A percentile compares a stretch with the other conserved stretches of the same genome.
Conservation (phyloP, 2,329 filamentous ascomycete genomes). For the Fusarium stilboides region DNA sequence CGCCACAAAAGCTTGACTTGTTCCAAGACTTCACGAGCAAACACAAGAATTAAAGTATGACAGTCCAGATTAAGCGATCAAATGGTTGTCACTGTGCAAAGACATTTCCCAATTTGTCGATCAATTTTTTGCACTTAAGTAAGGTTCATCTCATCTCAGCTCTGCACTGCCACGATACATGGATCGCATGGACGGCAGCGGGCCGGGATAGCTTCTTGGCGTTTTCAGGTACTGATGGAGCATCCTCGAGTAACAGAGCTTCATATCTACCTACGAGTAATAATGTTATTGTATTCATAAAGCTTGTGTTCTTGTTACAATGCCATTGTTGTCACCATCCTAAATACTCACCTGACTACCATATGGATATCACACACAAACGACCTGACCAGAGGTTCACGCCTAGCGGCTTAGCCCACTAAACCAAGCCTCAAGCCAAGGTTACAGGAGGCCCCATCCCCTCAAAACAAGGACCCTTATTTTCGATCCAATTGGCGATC, state of each 20-base stretch:
- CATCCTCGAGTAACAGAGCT: neutral
- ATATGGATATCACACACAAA: neutral
- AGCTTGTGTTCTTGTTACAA: too few relatives aligned
- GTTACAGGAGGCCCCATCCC: slow-evolving; percentile 22
- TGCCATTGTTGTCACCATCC: neutral
- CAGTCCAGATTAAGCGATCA: neutral
- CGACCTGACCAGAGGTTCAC: neutral
- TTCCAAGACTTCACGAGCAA: neutral
- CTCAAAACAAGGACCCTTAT: slow-evolving; percentile 15
- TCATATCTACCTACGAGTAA: neutral
- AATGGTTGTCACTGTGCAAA: neutral
- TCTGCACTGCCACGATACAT: slow-evolving; percentile 35
- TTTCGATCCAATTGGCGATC: slow-evolving; percentile 36
- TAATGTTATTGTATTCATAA: too few relatives aligned
- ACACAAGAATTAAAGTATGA: neutral
- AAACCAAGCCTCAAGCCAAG: slow-evolving; percentile 7
- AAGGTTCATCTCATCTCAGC: slow-evolving; percentile 17
- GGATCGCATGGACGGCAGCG: slow-evolving; percentile 33
- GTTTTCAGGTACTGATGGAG: slow-evolving; percentile 15
- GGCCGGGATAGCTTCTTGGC: slow-evolving; percentile 37
- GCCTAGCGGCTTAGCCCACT: neutral
- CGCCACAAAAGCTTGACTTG: slow-evolving; percentile 14
- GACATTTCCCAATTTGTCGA: neutral
- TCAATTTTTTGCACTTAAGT: neutral
- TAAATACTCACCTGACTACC: neutral